Evolutionary conservation across 2,329 filamentous ascomycete species (phyloP).

Genomic region (Ceratocystis cubensis): DNA sequence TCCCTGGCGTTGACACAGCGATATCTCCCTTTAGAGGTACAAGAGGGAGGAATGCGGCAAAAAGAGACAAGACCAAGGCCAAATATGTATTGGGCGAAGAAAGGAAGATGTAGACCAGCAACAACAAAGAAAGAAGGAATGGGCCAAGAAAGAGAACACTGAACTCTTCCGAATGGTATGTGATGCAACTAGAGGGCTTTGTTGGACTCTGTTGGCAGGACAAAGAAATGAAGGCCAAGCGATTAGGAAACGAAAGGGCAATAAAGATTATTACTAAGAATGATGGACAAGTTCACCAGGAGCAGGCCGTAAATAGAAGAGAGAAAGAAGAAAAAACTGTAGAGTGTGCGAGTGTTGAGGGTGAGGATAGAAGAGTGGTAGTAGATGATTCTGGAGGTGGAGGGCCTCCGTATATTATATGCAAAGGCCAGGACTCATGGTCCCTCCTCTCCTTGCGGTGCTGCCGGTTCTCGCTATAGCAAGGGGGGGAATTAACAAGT

Average conservation of each 20-base stretch:
- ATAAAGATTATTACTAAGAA: slow-evolving; percentile 18
- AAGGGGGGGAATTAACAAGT: neutral
- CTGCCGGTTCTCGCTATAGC: neutral
- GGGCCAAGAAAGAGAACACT: slow-evolving; percentile 19
- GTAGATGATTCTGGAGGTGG: neutral
- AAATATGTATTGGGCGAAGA: slow-evolving; percentile 20
- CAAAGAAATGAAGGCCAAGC: slow-evolving; percentile 13
- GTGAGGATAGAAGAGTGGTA: slow-evolving; percentile 14
- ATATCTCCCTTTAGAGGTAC: slow-evolving; percentile 14
- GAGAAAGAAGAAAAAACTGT: slow-evolving; percentile 2
- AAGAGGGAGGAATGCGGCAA: slow-evolving; percentile 17
- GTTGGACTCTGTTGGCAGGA: neutral
- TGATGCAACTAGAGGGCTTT: neutral
- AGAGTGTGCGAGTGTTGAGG: slow-evolving; percentile 19
- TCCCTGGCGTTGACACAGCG: slow-evolving; percentile 13
- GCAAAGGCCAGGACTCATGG: neutral
- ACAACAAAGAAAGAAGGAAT: slow-evolving; percentile 13
- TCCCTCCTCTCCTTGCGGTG: neutral
- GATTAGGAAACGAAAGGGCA: slow-evolving; percentile 17
- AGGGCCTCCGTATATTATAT: slow-evolving; percentile 8
- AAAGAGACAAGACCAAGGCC: slow-evolving; percentile 11
- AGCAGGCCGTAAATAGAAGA: slow-evolving; percentile 20
- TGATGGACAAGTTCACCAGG: slow-evolving; percentile 21
- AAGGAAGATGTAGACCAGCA: slow-evolving; percentile 8
- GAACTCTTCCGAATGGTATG: slow-evolving; percentile 18